Base-by-base conservation (phyloP, 2,329 filamentous ascomycete genomes). In the Scedosporium dehoogii region DNA sequence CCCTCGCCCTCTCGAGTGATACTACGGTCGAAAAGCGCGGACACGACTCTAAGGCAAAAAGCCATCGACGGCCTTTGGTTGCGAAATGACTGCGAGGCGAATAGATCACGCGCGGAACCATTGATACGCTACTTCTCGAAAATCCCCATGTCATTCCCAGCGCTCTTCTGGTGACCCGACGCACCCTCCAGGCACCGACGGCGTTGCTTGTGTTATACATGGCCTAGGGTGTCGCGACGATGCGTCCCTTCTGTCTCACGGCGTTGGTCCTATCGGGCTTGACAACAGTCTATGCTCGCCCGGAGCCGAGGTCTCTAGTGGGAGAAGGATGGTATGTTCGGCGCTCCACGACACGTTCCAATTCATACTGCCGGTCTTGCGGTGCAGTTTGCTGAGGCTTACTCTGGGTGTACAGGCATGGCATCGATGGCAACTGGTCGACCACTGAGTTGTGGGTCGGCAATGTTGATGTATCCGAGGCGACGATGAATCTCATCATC, bases 371-470 rank as follows among this genome's bases (percentile, higher is more conserved):
- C 9, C n/a, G n/a, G 12, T 18, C 44, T 16, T 27, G 23, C 10
- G 10, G 9, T 27, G 51, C 21, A 14, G 14, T 56, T 23, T 58
- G 27, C 27, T 41, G 41, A 58, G 12, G 23, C 25, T 42, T 63
- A 21, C 42, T 59, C 46, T 62, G 29, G 38, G 21, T 10, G n/a
- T 21, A n/a, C 23, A 85, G 83, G 84, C 79, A 83, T 65, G 85
- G 85, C 58, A 79, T 82, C 66, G 87, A 90, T 70, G 88, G 88
- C 9, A 80, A 80, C 65, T 92, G 89, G 89, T 91, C 88, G 16
- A 84, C 87, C 6, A 84, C 90, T 66, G 78, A 77, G 12, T 77
- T 92, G 64, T 81, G 76, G 67, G 78, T 82, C 21, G 85, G 85
- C 59, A 76, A 73, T 6, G 68, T 70, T 14, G 62, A 66, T 2